Conservation (phyloP, 225 moss, liverwort and hornwort genomes). For the Antitrichia curtipendula region DNA sequence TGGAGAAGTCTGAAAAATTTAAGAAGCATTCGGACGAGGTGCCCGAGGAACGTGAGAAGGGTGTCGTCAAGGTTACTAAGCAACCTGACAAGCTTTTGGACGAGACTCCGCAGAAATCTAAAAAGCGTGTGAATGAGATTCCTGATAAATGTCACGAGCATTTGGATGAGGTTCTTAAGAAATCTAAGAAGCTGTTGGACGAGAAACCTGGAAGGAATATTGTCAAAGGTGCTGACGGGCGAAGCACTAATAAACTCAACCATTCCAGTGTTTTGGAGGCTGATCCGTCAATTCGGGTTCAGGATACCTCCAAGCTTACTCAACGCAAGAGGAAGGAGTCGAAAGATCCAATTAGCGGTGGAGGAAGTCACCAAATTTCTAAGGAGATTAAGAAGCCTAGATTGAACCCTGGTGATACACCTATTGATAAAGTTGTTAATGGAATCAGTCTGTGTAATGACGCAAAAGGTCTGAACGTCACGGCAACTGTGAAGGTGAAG, state of each 20-base stretch:
- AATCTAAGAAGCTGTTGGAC: background rate
- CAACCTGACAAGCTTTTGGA: background rate
- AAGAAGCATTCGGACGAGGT: background rate
- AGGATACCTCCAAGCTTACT: background rate
- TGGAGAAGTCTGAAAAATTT: background rate
- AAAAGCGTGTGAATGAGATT: background rate
- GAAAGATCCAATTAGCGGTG: background rate
- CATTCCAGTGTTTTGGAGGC: background rate
- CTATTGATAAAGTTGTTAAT: background rate
- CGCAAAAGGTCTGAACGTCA: background rate
- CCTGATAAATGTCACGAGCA: background rate
- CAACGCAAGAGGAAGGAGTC: conserved; percentile 18
- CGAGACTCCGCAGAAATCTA: background rate
- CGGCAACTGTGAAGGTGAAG: background rate
- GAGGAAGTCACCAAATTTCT: background rate
- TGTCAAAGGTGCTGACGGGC: background rate
- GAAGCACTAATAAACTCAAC: background rate
- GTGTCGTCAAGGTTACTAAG: background rate
- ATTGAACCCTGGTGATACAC: background rate
- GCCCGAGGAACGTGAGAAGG: background rate
- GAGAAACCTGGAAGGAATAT: background rate
- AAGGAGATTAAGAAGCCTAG: conserved; percentile 5
- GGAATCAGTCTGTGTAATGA: background rate
- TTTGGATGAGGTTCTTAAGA: background rate
- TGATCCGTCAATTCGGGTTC: background rate